phyloP scores from a whole-genome alignment of 2,329 filamentous ascomycete genomes.

The Leptographium procerum region DNA sequence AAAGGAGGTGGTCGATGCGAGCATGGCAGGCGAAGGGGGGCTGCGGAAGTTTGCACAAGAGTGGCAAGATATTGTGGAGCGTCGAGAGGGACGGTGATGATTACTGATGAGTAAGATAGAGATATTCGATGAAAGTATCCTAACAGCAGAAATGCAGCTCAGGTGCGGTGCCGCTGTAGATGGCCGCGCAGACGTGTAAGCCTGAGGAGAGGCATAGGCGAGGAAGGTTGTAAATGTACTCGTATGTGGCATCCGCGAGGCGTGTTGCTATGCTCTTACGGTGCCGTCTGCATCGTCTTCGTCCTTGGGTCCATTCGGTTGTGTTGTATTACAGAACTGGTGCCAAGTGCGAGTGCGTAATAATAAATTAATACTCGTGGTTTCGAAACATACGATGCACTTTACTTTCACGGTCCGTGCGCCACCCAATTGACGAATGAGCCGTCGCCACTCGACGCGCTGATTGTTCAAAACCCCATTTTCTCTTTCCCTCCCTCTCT shows the following conservation, averaged over 20 bases:
- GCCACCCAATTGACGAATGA: constrained; percentile 7
- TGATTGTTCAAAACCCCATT: not conserved
- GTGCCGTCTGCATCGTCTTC: too few species aligned
- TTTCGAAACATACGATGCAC: too few species aligned
- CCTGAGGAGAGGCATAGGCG: not conserved
- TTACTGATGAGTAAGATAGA: not conserved
- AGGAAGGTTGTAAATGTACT: not conserved
- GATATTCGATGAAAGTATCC: not conserved
- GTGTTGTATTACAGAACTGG: not conserved
- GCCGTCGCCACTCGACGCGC: not conserved
- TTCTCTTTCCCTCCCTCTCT: not conserved
- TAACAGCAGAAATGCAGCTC: not conserved
- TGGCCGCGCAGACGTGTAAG: not conserved
- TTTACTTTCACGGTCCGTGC: not conserved
- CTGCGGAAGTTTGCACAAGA: constrained; percentile 70
- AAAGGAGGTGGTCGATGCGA: constrained; percentile 74
- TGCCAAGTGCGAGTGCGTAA: too few species aligned
- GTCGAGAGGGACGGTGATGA: not conserved
- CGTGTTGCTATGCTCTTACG: not conserved
- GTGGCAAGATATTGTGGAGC: constrained; percentile 49
- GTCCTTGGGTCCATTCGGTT: too few species aligned
- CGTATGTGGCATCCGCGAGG: too few species aligned
- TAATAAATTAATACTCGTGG: too few species aligned
- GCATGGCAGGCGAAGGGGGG: constrained; percentile 56
- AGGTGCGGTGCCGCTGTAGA: not conserved